Conservation (phyloP, 1,139 yeast genomes). For the Candida tunisiensis region DNA sequence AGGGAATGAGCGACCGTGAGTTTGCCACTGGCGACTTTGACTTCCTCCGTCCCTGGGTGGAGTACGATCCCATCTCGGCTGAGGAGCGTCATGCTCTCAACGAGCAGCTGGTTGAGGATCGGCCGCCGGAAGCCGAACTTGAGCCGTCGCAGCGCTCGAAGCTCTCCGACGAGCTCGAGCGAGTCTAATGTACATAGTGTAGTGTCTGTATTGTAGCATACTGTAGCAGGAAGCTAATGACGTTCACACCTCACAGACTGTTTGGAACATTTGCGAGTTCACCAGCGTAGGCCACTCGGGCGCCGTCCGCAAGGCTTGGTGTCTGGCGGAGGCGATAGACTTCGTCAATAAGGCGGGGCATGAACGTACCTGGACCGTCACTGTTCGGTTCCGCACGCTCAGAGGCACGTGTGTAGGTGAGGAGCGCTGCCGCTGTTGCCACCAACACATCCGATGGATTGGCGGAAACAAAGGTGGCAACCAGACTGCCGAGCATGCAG, state of each 20-base stretch:
- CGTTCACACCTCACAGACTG: too few relatives aligned
- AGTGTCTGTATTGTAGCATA: too few relatives aligned
- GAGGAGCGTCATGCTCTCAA: too few relatives aligned
- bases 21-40: constrained; percentile 81
- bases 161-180: too few relatives aligned
- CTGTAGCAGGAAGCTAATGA: too few relatives aligned
- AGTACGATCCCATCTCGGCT: constrained; percentile 50
- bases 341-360: constrained; percentile 29
- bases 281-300: too few relatives aligned
- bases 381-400: constrained; percentile 27
- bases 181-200: too few relatives aligned
- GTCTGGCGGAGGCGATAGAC: constrained; percentile 17
- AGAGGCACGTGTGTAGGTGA: constrained; percentile 52
- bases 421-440: constrained; percentile 44
- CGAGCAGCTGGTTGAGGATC: too few relatives aligned
- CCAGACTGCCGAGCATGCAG: constrained; percentile 63
- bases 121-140: too few relatives aligned
- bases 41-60: constrained; percentile 73
- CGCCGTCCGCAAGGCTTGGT: too few relatives aligned
- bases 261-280: too few relatives aligned
- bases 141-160: too few relatives aligned
- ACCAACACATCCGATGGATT: constrained; percentile 18
- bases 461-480: constrained; percentile 44
- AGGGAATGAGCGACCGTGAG: constrained; percentile 75
- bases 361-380: constrained; percentile 36